A percentile compares a stretch with the other conserved stretches of the same genome.
These are phyloP conservation scores for Thelephora ganbajun DNA, from an alignment of 768 basidiomycete species.

Conservation along the genomic window DNA sequence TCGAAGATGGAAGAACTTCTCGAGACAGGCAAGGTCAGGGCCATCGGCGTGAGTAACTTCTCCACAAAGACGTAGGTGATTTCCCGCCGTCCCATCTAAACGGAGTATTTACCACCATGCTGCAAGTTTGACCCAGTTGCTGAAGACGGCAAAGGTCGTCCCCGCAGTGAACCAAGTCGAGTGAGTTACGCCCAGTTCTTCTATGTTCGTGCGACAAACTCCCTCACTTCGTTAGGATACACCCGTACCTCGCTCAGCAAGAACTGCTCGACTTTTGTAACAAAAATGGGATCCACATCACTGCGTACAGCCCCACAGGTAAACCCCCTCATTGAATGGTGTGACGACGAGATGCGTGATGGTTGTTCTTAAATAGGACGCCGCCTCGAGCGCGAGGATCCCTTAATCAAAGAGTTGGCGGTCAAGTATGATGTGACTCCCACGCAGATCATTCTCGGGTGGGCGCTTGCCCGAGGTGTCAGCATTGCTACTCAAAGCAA, in stretches of 20 bases:
- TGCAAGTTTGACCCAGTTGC: slow-evolving; percentile 14
- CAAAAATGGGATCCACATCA: slow-evolving; percentile 32
- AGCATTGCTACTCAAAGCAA: no score
- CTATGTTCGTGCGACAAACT: background rate
- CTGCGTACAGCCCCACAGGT: slow-evolving; percentile 38
- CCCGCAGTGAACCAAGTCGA: slow-evolving; percentile 25
- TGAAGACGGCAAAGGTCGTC: slow-evolving; percentile 17
- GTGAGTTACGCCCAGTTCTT: slow-evolving; percentile 6
- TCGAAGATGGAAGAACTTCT: slow-evolving; percentile 36
- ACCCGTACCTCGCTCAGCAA: slow-evolving; percentile 38
- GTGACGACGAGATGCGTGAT: no score
- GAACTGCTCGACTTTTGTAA: slow-evolving; percentile 32
- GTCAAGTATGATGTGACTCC: no score
- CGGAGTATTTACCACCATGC: background rate
- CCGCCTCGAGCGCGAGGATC: slow-evolving; percentile 30
- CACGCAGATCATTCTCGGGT: no score
- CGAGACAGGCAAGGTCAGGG: slow-evolving; percentile 29
- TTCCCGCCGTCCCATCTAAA: background rate
- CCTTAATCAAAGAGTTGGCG: no score
- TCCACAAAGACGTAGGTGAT: slow-evolving; percentile 35
- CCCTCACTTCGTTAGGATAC: slow-evolving; percentile 20
- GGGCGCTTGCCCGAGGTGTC: no score
- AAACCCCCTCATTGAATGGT: no score
- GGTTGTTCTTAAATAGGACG: slow-evolving; percentile 22
- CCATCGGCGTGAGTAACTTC: slow-evolving; percentile 50